A percentile compares a stretch with the other conserved stretches of the same genome.
Conservation (phyloP, 1,284 basidiomycete genomes). For the Heterobasidion irregulare region DNA sequence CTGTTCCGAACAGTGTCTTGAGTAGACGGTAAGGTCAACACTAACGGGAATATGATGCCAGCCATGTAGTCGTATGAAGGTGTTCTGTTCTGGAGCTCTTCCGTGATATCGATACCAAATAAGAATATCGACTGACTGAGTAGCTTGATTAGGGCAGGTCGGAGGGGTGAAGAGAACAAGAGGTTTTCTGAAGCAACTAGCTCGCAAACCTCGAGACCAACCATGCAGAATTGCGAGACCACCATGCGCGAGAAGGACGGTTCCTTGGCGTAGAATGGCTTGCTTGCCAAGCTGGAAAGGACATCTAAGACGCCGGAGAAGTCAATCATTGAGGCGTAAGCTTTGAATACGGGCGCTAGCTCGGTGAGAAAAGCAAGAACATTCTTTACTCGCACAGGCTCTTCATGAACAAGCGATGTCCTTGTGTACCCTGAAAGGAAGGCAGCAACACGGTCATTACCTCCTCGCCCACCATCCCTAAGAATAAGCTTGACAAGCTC, state of each 20-base stretch:
- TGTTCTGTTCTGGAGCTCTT: constrained; percentile 44
- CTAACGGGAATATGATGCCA: constrained; percentile 56
- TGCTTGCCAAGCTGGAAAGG: constrained; percentile 38
- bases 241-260: constrained; percentile 43
- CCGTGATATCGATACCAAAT: constrained; percentile 44
- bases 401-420: constrained; percentile 36
- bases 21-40: constrained; percentile 44
- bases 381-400: constrained; percentile 35
- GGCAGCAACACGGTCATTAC: constrained; percentile 30
- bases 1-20: constrained; percentile 33
- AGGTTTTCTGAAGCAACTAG: constrained; percentile 43
- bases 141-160: constrained; percentile 43
- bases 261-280: constrained; percentile 44
- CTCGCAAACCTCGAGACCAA: constrained; percentile 50
- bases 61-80: constrained; percentile 52
- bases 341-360: constrained; percentile 48
- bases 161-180: constrained; percentile 40
- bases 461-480: constrained; percentile 37
- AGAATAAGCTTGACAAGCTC: constrained; percentile 54
- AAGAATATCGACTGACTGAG: constrained; percentile 46
- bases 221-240: constrained; percentile 48
- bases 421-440: constrained; percentile 46
- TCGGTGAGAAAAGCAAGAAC: constrained; percentile 47
- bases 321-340: constrained; percentile 45
- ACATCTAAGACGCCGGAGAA: constrained; percentile 56